phyloP scores from a whole-genome alignment of 78 protist genomes.

The Dictyostelium firmibasis region DNA sequence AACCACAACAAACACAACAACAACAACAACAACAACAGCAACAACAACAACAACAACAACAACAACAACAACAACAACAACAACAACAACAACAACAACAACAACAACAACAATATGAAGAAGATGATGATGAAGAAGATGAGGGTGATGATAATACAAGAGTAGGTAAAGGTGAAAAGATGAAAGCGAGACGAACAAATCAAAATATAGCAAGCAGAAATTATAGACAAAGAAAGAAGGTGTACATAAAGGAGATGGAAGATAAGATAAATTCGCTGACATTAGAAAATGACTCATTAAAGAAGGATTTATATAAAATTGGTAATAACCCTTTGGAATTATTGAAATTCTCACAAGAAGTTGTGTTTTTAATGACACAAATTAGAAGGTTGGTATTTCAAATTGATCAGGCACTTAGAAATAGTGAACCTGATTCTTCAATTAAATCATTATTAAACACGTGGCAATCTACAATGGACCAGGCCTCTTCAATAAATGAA shows the following conservation, averaged over 20 bases:
- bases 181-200: conserved; percentile 53
- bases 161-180: conserved; percentile 31
- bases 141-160: neutral
- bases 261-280: conserved; percentile 55
- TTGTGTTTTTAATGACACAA: conserved; percentile 26
- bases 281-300: conserved; percentile 58
- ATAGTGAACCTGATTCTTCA: conserved; percentile 36
- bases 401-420: conserved; percentile 42
- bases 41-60: neutral
- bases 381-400: conserved; percentile 49
- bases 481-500: conserved; percentile 38
- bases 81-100: neutral
- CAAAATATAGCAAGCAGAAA: conserved; percentile 72
- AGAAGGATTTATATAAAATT: conserved; percentile 46
- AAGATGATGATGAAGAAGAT: neutral
- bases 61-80: neutral
- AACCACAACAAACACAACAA: neutral
- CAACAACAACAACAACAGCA: neutral
- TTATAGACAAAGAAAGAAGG: conserved; percentile 75
- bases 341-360: conserved; percentile 31
- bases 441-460: conserved; percentile 18
- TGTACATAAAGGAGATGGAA: conserved; percentile 72
- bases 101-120: neutral
- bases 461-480: conserved; percentile 49
- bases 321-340: conserved; percentile 56